Evolutionary conservation across 2,329 filamentous ascomycete species (phyloP), one percentile per base, ranked within the genome.

Genomic region (Diplodia scrobiculata): DNA sequence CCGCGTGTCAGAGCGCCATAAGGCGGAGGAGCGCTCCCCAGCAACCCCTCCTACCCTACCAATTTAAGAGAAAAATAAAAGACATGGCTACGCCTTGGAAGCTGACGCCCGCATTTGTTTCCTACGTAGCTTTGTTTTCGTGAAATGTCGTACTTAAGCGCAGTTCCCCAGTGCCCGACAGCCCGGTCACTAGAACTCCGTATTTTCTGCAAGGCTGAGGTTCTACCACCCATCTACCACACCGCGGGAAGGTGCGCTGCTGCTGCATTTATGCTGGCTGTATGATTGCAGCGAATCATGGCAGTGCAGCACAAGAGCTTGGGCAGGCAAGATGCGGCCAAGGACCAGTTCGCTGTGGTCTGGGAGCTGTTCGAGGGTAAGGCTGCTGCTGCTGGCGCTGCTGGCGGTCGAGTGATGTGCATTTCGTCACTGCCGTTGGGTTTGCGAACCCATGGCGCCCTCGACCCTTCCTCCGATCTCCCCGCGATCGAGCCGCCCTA

Each of bases 1-100:
- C 47, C 48, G 58, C 29, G 58, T 62, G 27, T 50, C 58, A 62
- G 58, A 50, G 58, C 58, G 58, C 58, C 58, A 50, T 38, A 50
- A 38, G 58, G 45, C 58, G 4, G 27, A 19, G n/a, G 9, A 13
- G n/a, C n/a, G 29, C 58, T 27, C 34, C 45, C 45, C 36, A 50
- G 48, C 48, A 62, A 51, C 7, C 58, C 34, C 58, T 47, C 27
- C 13, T 50, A 38, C 45, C 25, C 58, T 62, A 36, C 58, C 58
- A 62, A 62, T 50, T 13, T 50, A 50, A 62, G 58, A 19, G 48
- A 36, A 36, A 59, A 59, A 58, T 7, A 59, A 36, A 38, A 55
- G 54, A 27, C 29, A 38, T 32, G 54, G 54, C 54, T 19, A 36
- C 36, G 10, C 54, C 38, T 7, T 47, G 25, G 38, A 32, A 14